Conservation (phyloP, 441 rosid species). For the Adansonia rubrostipa region DNA sequence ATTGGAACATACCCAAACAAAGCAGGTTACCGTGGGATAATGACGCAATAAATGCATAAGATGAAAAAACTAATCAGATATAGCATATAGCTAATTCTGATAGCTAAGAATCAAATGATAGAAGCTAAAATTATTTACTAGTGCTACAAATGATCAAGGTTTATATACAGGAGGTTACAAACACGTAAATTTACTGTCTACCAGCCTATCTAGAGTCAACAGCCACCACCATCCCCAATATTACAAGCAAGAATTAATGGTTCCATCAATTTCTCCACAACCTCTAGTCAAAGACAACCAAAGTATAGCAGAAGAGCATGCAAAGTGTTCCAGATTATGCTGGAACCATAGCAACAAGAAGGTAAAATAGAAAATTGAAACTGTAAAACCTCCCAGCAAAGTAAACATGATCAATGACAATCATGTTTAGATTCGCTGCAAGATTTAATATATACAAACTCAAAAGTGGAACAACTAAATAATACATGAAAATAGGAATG, state of each 20-base stretch:
- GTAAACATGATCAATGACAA: background rate
- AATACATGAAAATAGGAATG: constrained; percentile 2
- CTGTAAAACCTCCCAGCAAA: constrained; percentile 6
- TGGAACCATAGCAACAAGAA: constrained; percentile 20
- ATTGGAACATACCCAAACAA: constrained; percentile 2
- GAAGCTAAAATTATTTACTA: constrained; percentile 3
- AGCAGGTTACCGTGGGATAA: constrained; percentile 14
- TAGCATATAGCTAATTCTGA: background rate
- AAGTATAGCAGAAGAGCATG: background rate
- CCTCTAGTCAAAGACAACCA: constrained; percentile 5
- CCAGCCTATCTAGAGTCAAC: constrained; percentile 8
- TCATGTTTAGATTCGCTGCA: background rate
- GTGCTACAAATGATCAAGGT: background rate
- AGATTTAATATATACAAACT: background rate
- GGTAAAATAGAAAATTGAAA: background rate
- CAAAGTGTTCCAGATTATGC: constrained; percentile 1
- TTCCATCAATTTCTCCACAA: constrained; percentile 5
- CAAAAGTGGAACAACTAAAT: constrained; percentile 1
- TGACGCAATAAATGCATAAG: background rate
- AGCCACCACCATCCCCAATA: background rate
- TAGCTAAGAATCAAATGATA: constrained; percentile 3
- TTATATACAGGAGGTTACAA: constrained; percentile 2
- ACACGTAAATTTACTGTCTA: constrained; percentile 20
- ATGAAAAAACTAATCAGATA: constrained; percentile 8
- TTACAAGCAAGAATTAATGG: constrained; percentile 8